These are phyloP conservation scores for Parathielavia appendiculata DNA, from an alignment of 495 filamentous ascomycete genomes.

Conservation along the genomic window DNA sequence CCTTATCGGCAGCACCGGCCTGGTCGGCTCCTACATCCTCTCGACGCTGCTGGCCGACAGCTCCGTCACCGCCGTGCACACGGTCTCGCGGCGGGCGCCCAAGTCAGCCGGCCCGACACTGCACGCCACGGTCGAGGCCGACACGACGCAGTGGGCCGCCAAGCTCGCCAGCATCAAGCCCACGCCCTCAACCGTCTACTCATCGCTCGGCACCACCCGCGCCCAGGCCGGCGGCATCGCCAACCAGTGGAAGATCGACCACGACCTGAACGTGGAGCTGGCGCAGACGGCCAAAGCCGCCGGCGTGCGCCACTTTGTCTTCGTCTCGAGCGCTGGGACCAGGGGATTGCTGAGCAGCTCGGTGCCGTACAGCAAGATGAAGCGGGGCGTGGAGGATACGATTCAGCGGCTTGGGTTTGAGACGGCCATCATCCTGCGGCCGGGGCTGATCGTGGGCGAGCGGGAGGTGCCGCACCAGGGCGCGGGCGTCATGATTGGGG, in stretches of 20 bases:
- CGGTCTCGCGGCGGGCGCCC: conserved; percentile 53
- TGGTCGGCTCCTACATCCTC: conserved; percentile 54
- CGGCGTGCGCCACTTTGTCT: conserved; percentile 61
- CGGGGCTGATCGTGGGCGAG: conserved; percentile 68
- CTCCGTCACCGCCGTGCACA: conserved; percentile 43
- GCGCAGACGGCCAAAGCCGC: conserved; percentile 60
- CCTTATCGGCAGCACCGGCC: conserved; percentile 54
- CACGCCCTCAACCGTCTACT: conserved; percentile 56
- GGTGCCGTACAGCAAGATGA: conserved; percentile 65
- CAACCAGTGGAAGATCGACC: conserved; percentile 71
- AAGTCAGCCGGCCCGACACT: conserved; percentile 47
- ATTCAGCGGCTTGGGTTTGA: conserved; percentile 67
- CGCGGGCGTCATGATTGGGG: conserved; percentile 43
- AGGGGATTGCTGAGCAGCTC: conserved; percentile 29
- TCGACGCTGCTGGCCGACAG: conserved; percentile 47
- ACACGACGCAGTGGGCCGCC: conserved; percentile 52
- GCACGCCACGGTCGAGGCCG: conserved; percentile 41
- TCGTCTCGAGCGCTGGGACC: conserved; percentile 56
- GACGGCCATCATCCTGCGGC: conserved; percentile 65
- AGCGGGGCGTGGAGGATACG: conserved; percentile 74
- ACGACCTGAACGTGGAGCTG: conserved; percentile 66
- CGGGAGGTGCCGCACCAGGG: conserved; percentile 53
- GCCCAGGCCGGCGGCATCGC: conserved; percentile 61
- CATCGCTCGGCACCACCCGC: conserved; percentile 63
- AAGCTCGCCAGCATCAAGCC: conserved; percentile 51